Base-by-base conservation (phyloP, 192 early-diverging fungal species). In the Coemansia interrupta region DNA sequence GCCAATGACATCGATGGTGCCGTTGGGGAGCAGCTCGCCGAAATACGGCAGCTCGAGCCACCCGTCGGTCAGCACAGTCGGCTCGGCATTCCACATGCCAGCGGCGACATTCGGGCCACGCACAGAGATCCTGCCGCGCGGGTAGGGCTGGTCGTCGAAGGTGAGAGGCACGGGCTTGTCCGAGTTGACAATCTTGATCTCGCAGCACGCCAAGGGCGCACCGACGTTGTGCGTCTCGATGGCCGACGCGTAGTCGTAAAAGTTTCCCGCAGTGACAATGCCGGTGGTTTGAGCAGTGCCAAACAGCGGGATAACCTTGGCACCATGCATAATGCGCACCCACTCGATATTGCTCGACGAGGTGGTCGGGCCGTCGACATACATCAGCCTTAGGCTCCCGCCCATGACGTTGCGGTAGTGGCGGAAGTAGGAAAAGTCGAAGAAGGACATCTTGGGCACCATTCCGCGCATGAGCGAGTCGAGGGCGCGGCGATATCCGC, bases 391-490 rank as follows among this genome's bases (percentile, higher is more conserved):
- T 43, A 81, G 43, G 19, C 57, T 61, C 39, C 79, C 70, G 38
- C 79, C 79, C 28, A 81, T 55, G 15, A 68, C 60, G 42, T 68
- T 70, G 61, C 73, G 72, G 63, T 72, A 81, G 64, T 81, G 79
- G 50, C 79, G 69, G 63, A 76, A 72, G 53, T 81, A 81, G 39
- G 67, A 28, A 18, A 77, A 56, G 64, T 81, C 73, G 62, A 66
- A 77, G 47, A 81, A 63, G 18, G 53, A 50, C 4, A 17, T 14
- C 55, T 63, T 68, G 15, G 69, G 70, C 22, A 47, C 22, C 44
- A 69, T 52, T 24, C 79, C 79, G 42, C 72, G 64, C 61, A 58
- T 65, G 22, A 81, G 56, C 46, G 73, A 66, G 45, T 68, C 63
- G 9, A 58, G 63, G 4, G 59, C 56, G 38, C 61, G 56, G 18